A percentile compares a stretch with the other conserved stretches of the same genome.
These are phyloP conservation scores for Penicillium crustosum DNA, from an alignment of 2,329 filamentous ascomycete genomes.

Conservation along the genomic window DNA sequence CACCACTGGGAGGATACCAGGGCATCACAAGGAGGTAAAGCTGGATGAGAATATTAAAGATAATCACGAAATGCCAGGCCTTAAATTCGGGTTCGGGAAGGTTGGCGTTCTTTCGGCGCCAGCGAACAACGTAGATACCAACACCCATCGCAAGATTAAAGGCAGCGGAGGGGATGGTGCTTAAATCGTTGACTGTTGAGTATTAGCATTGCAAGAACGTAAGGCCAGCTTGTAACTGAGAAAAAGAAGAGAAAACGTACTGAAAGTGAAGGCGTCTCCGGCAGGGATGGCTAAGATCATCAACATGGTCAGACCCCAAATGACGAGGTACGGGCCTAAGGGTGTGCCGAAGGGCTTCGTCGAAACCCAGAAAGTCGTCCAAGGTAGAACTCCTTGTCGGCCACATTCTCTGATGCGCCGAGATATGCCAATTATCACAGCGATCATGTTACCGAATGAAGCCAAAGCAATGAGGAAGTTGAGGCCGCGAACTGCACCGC, in stretches of 20 bases:
- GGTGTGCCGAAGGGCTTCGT: constrained; percentile 64
- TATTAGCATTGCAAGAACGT: neutral
- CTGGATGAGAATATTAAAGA: constrained; percentile 61
- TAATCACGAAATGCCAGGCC: constrained; percentile 58
- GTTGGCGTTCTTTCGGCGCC: constrained; percentile 52
- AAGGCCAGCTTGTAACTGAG: neutral
- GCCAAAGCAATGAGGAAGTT: constrained; percentile 60
- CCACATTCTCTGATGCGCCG: constrained; percentile 61
- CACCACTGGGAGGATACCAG: constrained; percentile 65
- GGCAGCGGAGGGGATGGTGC: constrained; percentile 57
- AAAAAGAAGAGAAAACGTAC: constrained; percentile 28
- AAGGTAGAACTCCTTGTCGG: constrained; percentile 60
- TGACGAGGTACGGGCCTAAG: constrained; percentile 57
- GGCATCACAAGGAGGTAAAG: constrained; percentile 66
- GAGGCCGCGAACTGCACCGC: constrained; percentile 51
- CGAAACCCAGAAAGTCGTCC: constrained; percentile 59
- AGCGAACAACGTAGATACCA: constrained; percentile 60
- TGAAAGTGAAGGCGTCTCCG: constrained; percentile 64
- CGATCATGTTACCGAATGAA: constrained; percentile 59
- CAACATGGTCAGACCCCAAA: constrained; percentile 57
- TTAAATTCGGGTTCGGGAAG: constrained; percentile 54
- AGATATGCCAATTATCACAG: constrained; percentile 55
- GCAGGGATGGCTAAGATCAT: constrained; percentile 62
- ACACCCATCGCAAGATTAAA: constrained; percentile 59
- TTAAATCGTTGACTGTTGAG: constrained; percentile 55